phyloP scores from a whole-genome alignment of 176 grass and related monocot species.

The Chrysopogon serrulatus region DNA sequence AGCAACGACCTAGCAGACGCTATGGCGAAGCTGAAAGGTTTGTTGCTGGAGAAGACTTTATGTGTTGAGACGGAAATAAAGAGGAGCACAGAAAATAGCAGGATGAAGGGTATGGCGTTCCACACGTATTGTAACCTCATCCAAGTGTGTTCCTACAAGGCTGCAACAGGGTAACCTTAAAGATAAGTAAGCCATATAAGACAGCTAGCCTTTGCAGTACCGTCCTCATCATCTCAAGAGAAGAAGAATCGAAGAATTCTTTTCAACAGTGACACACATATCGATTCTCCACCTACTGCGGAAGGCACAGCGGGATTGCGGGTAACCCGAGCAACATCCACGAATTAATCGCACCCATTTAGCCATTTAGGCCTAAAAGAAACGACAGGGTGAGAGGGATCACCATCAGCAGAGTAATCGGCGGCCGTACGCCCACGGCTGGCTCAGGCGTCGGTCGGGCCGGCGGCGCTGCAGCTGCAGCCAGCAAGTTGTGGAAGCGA shows the following conservation, averaged over 20 bases:
- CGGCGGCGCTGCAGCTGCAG: not conserved
- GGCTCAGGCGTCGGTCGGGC: not conserved
- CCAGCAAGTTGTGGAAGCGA: not conserved
- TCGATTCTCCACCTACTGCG: not conserved
- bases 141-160: not conserved
- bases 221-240: not conserved
- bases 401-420: not conserved
- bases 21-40: not conserved
- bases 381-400: not conserved
- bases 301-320: not conserved
- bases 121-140: not conserved
- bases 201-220: not conserved
- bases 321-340: not conserved
- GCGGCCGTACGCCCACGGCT: not conserved
- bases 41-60: not conserved
- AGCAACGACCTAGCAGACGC: not conserved
- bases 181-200: not conserved
- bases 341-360: not conserved
- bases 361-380: not conserved
- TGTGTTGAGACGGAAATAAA: not conserved
- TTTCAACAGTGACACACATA: not conserved
- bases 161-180: not conserved
- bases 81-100: conserved; percentile 6
- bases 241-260: not conserved
- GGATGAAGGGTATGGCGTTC: not conserved